Conservation (phyloP, 169 alveolate genomes). For the Plasmodium yoelii region DNA sequence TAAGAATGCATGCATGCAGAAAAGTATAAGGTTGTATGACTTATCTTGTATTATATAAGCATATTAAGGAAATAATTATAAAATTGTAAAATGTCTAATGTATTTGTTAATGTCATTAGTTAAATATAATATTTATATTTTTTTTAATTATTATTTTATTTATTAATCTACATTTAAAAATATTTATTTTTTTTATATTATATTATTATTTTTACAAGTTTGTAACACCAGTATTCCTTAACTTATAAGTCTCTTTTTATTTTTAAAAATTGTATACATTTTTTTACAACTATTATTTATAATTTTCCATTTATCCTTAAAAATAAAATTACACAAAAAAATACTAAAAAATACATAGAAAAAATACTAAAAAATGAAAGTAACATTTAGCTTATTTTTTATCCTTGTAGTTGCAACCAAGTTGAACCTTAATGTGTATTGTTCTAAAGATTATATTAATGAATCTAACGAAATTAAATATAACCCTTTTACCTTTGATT, state of each 20-base stretch:
- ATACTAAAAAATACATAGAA: no score
- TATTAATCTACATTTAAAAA: background rate
- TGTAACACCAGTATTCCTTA: no score
- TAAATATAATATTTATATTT: background rate
- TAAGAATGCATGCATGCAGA: slow-evolving; percentile 37
- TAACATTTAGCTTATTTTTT: slow-evolving; percentile 28
- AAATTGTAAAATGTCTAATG: background rate
- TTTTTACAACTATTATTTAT: no score
- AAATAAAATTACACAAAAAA: no score
- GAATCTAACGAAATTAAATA: slow-evolving; percentile 2
- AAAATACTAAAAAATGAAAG: slow-evolving; percentile 24
- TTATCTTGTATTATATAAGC: background rate
- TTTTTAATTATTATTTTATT: background rate
- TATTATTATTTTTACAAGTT: no score
- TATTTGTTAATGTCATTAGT: background rate
- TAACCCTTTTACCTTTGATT: background rate
- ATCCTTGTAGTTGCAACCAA: slow-evolving; percentile 40
- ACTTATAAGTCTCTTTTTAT: no score
- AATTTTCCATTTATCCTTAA: no score
- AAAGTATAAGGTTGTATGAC: background rate
- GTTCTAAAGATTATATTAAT: slow-evolving; percentile 5
- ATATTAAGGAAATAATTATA: background rate
- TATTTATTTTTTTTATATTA: background rate
- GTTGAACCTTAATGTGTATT: slow-evolving; percentile 5
- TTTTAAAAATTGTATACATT: no score